phyloP scores from a whole-genome alignment of 306 rosid genomes.

The Vigna trinervia region DNA sequence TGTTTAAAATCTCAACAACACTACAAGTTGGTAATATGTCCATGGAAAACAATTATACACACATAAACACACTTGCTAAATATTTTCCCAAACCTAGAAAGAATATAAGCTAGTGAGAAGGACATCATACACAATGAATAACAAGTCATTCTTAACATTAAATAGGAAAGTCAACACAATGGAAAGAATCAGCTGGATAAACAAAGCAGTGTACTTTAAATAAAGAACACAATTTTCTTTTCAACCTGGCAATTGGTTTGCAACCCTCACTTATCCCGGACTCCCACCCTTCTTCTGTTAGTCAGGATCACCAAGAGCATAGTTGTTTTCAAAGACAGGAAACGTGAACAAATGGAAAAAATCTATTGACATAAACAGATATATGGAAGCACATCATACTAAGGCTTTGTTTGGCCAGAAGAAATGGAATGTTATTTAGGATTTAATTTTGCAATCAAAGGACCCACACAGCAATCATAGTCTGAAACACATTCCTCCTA shows the following conservation, averaged over 20 bases:
- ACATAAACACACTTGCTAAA: background rate
- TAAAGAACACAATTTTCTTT: background rate
- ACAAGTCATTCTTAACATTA: background rate
- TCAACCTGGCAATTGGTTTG: background rate
- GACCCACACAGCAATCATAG: too few species aligned
- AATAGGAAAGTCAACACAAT: background rate
- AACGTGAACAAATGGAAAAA: background rate
- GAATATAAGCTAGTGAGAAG: background rate
- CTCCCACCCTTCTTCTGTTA: background rate
- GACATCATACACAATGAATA: background rate
- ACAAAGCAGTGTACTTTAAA: background rate
- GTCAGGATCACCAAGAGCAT: background rate
- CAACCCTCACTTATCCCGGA: background rate
- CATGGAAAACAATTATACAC: background rate
- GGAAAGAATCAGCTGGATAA: background rate
- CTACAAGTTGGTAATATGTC: background rate
- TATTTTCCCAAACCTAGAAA: background rate
- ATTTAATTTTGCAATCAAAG: background rate
- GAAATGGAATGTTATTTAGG: background rate
- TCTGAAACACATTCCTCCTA: too few species aligned
- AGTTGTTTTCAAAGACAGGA: background rate
- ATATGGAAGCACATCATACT: background rate
- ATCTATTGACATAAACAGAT: background rate
- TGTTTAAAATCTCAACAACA: background rate
- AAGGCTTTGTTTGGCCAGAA: background rate